These are phyloP conservation scores for Bretschneidera sinensis DNA, from an alignment of 345 rosid genomes.

Conservation along the genomic window DNA sequence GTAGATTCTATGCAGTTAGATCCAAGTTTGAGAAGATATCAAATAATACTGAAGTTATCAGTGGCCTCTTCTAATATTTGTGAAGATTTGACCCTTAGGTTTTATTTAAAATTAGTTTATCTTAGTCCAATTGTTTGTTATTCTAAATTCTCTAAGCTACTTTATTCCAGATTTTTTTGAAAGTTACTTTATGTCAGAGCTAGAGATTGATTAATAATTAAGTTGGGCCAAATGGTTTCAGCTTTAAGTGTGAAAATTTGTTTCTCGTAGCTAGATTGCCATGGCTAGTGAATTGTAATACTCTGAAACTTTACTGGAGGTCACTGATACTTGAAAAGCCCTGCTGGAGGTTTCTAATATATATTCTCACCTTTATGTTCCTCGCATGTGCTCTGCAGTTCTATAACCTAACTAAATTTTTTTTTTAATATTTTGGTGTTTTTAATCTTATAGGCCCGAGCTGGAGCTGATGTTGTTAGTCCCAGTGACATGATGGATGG, in stretches of 20 bases:
- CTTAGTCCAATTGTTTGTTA: neutral
- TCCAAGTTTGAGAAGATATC: neutral
- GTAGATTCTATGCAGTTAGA: neutral
- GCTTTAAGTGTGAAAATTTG: neutral
- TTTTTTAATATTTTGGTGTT: constrained; percentile 14
- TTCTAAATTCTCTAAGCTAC: neutral
- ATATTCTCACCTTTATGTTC: neutral
- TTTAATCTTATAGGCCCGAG: constrained; percentile 52
- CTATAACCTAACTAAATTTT: neutral
- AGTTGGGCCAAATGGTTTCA: too few relatives aligned
- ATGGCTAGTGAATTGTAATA: neutral
- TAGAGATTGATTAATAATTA: constrained; percentile 2
- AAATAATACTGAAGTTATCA: too few relatives aligned
- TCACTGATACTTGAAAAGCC: neutral
- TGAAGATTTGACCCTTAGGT: neutral
- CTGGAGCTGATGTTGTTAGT: constrained; percentile 96
- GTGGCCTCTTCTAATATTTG: neutral
- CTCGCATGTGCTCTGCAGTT: neutral
- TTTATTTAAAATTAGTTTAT: neutral
- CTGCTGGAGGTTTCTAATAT: constrained; percentile 3
- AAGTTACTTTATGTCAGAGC: neutral
- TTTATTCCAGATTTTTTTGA: neutral
- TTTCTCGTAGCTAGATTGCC: neutral
- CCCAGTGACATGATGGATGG: constrained; percentile 99
- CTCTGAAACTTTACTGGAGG: neutral